Conservation (phyloP, 306 rosid species). For the Cicer judaicum region DNA sequence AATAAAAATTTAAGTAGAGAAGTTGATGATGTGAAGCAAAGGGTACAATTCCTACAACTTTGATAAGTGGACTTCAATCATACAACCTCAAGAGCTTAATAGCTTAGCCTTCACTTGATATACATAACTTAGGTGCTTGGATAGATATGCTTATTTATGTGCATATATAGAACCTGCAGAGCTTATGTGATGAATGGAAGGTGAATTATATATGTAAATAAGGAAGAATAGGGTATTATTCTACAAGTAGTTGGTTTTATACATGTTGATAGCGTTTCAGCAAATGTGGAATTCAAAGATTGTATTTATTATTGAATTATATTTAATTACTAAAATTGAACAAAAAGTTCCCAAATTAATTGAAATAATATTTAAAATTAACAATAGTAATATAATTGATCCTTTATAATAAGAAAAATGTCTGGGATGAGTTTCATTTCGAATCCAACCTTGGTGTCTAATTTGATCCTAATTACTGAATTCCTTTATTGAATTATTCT, state of each 20-base stretch:
- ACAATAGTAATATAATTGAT: too few relatives aligned
- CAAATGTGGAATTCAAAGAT: too few relatives aligned
- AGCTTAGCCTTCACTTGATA: constrained; percentile 45
- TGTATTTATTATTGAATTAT: too few relatives aligned
- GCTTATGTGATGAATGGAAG: constrained; percentile 12
- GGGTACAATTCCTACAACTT: constrained; percentile 44
- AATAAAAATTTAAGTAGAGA: constrained; percentile 46
- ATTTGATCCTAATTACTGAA: too few relatives aligned
- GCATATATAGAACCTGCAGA: constrained; percentile 33
- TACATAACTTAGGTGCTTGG: constrained; percentile 22
- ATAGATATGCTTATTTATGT: constrained; percentile 16
- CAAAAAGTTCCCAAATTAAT: too few relatives aligned
- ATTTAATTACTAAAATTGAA: too few relatives aligned
- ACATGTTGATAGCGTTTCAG: background rate
- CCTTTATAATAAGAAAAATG: too few relatives aligned
- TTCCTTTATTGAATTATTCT: too few relatives aligned
- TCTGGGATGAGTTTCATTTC: too few relatives aligned
- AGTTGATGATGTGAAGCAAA: constrained; percentile 40
- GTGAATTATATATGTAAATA: constrained; percentile 18
- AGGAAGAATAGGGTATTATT: too few relatives aligned
- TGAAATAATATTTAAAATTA: too few relatives aligned
- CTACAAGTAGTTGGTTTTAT: background rate
- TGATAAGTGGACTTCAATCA: constrained; percentile 53
- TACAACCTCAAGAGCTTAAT: constrained; percentile 53
- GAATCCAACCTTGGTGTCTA: too few relatives aligned